phyloP scores from a whole-genome alignment of 768 basidiomycete genomes.

The Panaeolus cyanescens region DNA sequence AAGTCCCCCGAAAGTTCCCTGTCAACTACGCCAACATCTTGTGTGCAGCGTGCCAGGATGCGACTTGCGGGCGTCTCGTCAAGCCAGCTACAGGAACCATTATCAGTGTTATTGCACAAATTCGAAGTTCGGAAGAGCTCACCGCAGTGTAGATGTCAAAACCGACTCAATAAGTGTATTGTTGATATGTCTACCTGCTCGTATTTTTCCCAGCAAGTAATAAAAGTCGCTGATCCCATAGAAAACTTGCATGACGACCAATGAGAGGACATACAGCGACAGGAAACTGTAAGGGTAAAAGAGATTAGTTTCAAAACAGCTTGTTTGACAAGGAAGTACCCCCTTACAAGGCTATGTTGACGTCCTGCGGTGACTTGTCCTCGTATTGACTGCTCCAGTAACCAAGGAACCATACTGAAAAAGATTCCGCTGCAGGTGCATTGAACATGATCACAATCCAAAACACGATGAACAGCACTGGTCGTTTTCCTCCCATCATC shows the following conservation, averaged over 20 bases:
- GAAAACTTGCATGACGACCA: slow-evolving; percentile 15
- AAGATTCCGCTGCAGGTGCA: slow-evolving; percentile 24
- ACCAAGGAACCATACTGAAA: slow-evolving; percentile 47
- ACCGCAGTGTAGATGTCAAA: slow-evolving; percentile 17
- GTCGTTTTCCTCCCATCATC: slow-evolving; percentile 37
- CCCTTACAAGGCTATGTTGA: slow-evolving; percentile 24
- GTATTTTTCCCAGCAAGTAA: slow-evolving; percentile 35
- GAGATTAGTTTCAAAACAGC: not conserved
- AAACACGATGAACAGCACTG: slow-evolving; percentile 32
- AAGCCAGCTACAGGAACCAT: slow-evolving; percentile 27
- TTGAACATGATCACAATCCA: slow-evolving; percentile 29
- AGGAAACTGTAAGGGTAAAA: slow-evolving; percentile 45
- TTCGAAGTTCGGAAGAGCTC: not conserved
- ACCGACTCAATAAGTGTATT: slow-evolving; percentile 13
- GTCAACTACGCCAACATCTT: slow-evolving; percentile 47
- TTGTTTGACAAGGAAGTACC: slow-evolving; percentile 10
- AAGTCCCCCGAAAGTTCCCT: slow-evolving; percentile 30
- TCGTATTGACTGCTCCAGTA: slow-evolving; percentile 47
- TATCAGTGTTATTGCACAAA: not conserved
- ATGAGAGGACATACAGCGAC: slow-evolving; percentile 15
- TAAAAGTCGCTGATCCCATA: slow-evolving; percentile 34
- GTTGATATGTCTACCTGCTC: slow-evolving; percentile 18
- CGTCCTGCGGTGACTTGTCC: slow-evolving; percentile 27
- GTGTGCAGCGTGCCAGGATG: slow-evolving; percentile 19
- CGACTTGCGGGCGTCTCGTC: slow-evolving; percentile 20